Conservation (phyloP, 441 rosid species). For the Raphanus hybrid region DNA sequence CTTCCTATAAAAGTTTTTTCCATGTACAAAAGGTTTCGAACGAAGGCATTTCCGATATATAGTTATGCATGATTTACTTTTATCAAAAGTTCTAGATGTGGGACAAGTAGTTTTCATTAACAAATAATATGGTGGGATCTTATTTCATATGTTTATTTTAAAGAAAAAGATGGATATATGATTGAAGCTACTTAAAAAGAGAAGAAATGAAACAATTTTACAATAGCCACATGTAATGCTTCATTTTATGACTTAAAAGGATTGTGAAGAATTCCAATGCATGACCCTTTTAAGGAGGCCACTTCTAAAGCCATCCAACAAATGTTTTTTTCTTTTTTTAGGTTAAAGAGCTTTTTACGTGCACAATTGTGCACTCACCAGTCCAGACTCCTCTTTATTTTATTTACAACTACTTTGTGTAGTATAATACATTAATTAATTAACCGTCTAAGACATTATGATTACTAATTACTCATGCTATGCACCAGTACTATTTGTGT, state of each 20-base stretch:
- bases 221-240: constrained; percentile 32
- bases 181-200: constrained; percentile 1
- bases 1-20: background rate
- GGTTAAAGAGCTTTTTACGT: constrained; percentile 37
- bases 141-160: constrained; percentile 5
- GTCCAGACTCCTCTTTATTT: constrained; percentile 16
- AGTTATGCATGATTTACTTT: background rate
- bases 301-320: constrained; percentile 37
- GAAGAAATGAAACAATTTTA: constrained; percentile 21
- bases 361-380: background rate
- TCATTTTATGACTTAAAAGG: constrained; percentile 9
- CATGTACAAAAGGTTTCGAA: background rate
- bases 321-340: constrained; percentile 21
- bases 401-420: constrained; percentile 24
- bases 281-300: constrained; percentile 40
- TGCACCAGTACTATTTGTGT: constrained; percentile 2
- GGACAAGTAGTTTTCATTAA: constrained; percentile 27
- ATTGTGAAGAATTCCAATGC: constrained; percentile 20
- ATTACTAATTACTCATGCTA: constrained; percentile 35
- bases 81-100: constrained; percentile 27
- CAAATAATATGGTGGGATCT: constrained; percentile 29
- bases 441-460: constrained; percentile 30
- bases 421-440: constrained; percentile 9
- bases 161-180: constrained; percentile 1
- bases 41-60: constrained; percentile 6